Evolutionary conservation across 2,329 filamentous ascomycete genomes (phyloP), one percentile per base, ranked within the genome.

Genomic region (Xylaria sp.): DNA sequence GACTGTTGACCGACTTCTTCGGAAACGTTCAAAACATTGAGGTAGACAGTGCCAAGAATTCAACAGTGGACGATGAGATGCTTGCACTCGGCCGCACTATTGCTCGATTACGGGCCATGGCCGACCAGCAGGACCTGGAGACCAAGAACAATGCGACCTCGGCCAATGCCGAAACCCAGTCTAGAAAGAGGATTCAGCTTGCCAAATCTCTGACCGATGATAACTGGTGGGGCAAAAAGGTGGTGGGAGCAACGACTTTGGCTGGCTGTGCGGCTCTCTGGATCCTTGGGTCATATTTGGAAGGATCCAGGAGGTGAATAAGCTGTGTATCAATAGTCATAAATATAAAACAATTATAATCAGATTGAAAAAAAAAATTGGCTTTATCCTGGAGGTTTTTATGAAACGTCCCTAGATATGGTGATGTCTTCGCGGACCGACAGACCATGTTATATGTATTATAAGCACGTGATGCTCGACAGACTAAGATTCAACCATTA

Each of bases 1-100:
- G 94, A 48, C 86, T 96, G 34, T 89, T 99, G 46, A 97, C 97
- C 75, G 96, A 99, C 78, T 99, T 99, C 81, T 98, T 99, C 72
- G 96, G 96, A 28, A 99, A 98, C 78, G 94, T 98, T 15, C 96
- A 99, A 79, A 97, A 95, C 73, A 94, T 99, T 3, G 96, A 98
- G 80, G 89, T 98, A 3, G 93, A 96, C 72, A 85, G 85, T 30
- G 83, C 84, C 52, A 84, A 86, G 66, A 87, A 86, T 67, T 81
- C 83, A 62, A 86, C 82, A 43, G 85, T 89, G 53, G 89, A 90
- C 58, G 90, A 94, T 73, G 94, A 97, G 74, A 81, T 97, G 68
- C 81, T 92, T 39, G 88, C 90, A n/a, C 85, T 97, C 56, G 92
- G 92, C 76, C 86, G 83, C 80, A 89, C 86, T 43, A 91, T 91